Base-by-base conservation (phyloP, 805 yeast genomes). In the Candida chauliodis region DNA sequence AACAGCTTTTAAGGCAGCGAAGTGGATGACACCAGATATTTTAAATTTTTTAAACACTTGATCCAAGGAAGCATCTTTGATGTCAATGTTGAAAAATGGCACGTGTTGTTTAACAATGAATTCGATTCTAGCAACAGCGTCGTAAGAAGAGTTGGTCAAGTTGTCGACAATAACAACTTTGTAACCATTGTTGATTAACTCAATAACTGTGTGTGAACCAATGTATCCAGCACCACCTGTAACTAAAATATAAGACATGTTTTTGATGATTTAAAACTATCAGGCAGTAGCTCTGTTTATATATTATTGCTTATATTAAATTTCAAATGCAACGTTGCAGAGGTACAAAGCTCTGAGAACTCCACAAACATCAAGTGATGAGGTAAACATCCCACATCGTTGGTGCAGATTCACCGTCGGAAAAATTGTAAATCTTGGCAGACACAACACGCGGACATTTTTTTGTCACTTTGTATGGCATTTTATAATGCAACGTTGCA, bases 151-250 rank as follows among this genome's bases (percentile, higher is more conserved):
- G 51, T 82, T 85, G 50, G 69, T 61, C 42, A 82, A 64, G 56
- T 81, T 81, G 58, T 85, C 95, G 16, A 81, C 77, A 30, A 85
- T 73, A n/a, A 85, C 79, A 22, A 84, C 87, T 20, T 80, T 72
- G 51, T 78, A 73, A 18, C 86, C 87, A 37, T 75, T 69, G 43
- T 74, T 71, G 35, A 80, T 55, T 37, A 81, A 69, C 49, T 78
- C 84, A 34, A 79, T 76, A 13, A 75, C 85, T 1, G 91, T 81
- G 55, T 85, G 93, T 8, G 91, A 81, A 18, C 93, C 95, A 52
- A 86, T 84, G 61, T 85, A 85, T 15, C 95, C 93, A 19, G 91
- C 86, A 34, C 95, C 95, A 31, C 95, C 95, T 16, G 93, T 84
- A 20, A 85, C 90, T 38, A 84, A 66, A 31, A 81, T 77, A 34